Base-by-base conservation (phyloP, 495 filamentous ascomycete species). In the Podospora australis region DNA sequence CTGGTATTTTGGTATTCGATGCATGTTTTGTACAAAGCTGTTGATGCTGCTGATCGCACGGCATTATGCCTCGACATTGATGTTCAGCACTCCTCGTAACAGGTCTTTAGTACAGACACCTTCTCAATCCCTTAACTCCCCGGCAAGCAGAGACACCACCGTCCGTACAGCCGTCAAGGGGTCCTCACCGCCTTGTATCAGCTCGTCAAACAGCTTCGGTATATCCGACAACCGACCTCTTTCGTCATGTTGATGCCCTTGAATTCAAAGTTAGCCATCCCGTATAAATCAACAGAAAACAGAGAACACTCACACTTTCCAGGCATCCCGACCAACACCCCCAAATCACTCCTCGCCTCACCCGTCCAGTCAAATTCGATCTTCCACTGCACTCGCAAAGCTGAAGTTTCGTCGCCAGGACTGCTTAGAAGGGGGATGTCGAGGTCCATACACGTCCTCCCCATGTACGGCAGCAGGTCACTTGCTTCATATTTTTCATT, bases 361-460 rank as follows among this genome's bases (percentile, higher is more conserved):
- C 80, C 80, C 0, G 77, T 79, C 78, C 78, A 82, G 55, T 82
- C 79, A 60, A 84, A 81, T 10, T 63, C 56, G 30, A 82, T 77
- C 24, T 55, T 58, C 80, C 80, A 84, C 58, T 65, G 61, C 13
- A 79, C 60, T n/a, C 73, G 65, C 26, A 71, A 44, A 47, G 44
- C 57, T 11, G 67, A 63, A 11, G 41, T 39, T 22, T 63, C 21
- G 50, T 50, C 17, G 46, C 24, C 4, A 13, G 53, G 25, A 7
- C 17, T 20, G 16, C 20, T 39, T 22, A 58, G 14, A 5, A 50
- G 39, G 0, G 68, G 59, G 1, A 75, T 39, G 26, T 70, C 54
- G 11, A 72, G 49, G 19, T 74, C 73, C 43, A 75, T 57, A 9
- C 52, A 58, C 25, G 67, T 70, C 25, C 66, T 60, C 29, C 69